Evolutionary conservation across 345 rosid species (phyloP), one percentile per base, ranked within the genome.

Genomic region (Sapria himalayana): DNA sequence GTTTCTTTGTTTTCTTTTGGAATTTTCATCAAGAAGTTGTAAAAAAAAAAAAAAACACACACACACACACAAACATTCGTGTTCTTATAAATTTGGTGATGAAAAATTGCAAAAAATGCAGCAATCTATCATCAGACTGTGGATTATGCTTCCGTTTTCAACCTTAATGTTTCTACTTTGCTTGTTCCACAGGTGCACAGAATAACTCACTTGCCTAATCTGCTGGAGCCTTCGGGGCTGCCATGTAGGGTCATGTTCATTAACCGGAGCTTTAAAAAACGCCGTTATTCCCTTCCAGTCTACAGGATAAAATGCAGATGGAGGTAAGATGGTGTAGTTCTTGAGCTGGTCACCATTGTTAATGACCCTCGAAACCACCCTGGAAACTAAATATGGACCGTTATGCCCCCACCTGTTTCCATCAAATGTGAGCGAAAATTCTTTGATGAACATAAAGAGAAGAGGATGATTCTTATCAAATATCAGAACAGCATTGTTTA

Each of bases 361-460:
- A n/a, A n/a, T n/a, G 9, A 79, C 47, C 43, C 78, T 67, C 4
- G 69, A 43, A 13, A 79, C 65, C 4, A 89, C 98, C 46, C 98
- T 64, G 0, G 95, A 89, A 15, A 82, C 93, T 33, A 89, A 49
- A 45, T 89, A 82, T 1, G 91, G 98, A 41, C 98, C 98, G 37
- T 89, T 89, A 38, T 89, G 91, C 3, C 98, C 98, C 98, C 98
- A 89, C 55, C 70, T 89, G 62, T 65, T 78, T 11, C 94, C 94
- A 57, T 89, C 62, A 36, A 89, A 89, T 6, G 85, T 76, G 45
- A 59, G 67, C 0, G 93, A 69, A 52, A 79, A 89, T 54, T 89
- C 93, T 50, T 79, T 52, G 14, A 89, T 79, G 64, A 82, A 89
- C 33, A 61, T 70, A 61, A 50, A 54, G 31, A 89, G 59, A 25